Evolutionary conservation across 1,284 basidiomycete genomes (phyloP).

Genomic region (Thecaphora thlaspeos): DNA sequence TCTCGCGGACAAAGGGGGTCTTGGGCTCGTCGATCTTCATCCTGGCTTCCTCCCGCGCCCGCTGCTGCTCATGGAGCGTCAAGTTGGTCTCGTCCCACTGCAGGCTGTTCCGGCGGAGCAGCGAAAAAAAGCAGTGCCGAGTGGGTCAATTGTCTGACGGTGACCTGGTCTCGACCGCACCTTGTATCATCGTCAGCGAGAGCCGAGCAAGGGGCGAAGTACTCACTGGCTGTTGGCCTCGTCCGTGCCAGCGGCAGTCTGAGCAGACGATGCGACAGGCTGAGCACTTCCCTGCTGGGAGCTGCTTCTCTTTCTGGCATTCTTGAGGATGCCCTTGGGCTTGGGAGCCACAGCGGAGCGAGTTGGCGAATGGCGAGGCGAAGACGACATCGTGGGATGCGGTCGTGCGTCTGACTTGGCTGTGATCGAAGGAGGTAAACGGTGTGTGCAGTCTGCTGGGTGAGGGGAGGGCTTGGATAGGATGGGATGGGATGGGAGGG

Average conservation of each 20-base stretch:
- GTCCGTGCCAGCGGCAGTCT: conserved; percentile 5
- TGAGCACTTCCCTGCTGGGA: conserved; percentile 20
- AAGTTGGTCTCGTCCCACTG: conserved; percentile 57
- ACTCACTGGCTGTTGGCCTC: conserved; percentile 19
- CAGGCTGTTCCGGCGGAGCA: conserved; percentile 14
- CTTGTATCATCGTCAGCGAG: no score
- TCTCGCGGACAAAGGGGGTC: conserved; percentile 54
- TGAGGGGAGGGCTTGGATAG: neutral
- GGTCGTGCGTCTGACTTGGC: no score
- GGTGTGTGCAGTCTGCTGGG: neutral
- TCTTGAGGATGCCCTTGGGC: conserved; percentile 56
- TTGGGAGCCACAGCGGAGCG: conserved; percentile 48
- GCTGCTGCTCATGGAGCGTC: conserved; percentile 52
- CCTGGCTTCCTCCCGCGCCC: conserved; percentile 47
- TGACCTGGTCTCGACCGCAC: no score
- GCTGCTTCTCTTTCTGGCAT: conserved; percentile 29
- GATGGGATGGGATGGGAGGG: neutral
- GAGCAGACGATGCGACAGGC: neutral
- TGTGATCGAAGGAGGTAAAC: neutral
- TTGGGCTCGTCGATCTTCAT: conserved; percentile 58
- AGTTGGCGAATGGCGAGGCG: conserved; percentile 48
- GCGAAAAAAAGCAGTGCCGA: neutral
- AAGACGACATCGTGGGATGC: conserved; percentile 4
- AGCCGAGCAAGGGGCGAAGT: neutral
- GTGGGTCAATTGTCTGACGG: no score